Evolutionary conservation across 352 stramenopile genomes (phyloP).

Genomic region (Phytopythium kandeliae): DNA sequence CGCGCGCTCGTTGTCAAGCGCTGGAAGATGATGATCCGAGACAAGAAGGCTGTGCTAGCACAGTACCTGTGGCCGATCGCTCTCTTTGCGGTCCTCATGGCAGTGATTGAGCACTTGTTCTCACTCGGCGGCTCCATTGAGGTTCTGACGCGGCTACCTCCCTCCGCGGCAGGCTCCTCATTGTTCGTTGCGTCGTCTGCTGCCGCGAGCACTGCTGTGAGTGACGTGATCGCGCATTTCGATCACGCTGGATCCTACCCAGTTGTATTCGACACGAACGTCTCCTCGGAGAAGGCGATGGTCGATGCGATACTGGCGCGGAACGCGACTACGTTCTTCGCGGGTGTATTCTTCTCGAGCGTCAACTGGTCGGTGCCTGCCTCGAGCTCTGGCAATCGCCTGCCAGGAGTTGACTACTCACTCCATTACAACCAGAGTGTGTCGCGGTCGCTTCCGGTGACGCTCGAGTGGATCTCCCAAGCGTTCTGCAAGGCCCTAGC

Average conservation of each 20-base stretch:
- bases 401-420: conserved; percentile 28
- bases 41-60: conserved; percentile 54
- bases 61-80: conserved; percentile 71
- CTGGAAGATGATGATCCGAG: conserved; percentile 40
- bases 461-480: conserved; percentile 50
- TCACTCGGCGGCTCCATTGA: conserved; percentile 28
- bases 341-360: conserved; percentile 44
- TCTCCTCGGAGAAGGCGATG: conserved; percentile 25
- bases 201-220: conserved; percentile 15
- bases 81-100: conserved; percentile 53
- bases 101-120: conserved; percentile 31
- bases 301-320: conserved; percentile 30
- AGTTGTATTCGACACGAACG: conserved; percentile 23
- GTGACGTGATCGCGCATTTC: conserved; percentile 26
- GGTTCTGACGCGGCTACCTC: conserved; percentile 38
- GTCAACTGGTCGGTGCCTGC: conserved; percentile 15
- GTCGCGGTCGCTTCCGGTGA: conserved; percentile 47
- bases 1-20: conserved; percentile 50
- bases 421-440: conserved; percentile 72
- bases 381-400: not conserved
- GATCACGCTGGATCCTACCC: conserved; percentile 11
- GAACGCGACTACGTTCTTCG: conserved; percentile 47
- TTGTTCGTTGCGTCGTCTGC: conserved; percentile 37
- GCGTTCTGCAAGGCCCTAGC: conserved; percentile 42
- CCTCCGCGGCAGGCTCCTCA: conserved; percentile 26